Base-by-base conservation (phyloP, 1,284 basidiomycete species). In the Earliella scabrosa region DNA sequence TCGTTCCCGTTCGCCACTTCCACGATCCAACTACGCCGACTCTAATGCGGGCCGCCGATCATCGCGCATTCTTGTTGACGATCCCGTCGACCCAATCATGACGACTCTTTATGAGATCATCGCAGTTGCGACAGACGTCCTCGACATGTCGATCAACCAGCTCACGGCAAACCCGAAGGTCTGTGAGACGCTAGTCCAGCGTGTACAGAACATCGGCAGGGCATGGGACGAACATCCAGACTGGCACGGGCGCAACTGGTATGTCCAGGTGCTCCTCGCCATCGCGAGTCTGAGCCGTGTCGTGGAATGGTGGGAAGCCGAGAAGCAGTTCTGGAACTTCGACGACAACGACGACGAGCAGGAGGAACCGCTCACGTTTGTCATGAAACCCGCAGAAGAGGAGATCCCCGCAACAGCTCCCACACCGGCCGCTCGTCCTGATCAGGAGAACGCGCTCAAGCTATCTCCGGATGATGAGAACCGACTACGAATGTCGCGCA, bases 231-330 rank as follows among this genome's bases (percentile, higher is more conserved):
- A 96, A 53, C 92, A 98, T 73, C 92, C 95, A 10, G 95, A 98
- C 69, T 98, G 97, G 94, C 95, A 97, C 54, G 96, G 97, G 13
- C 85, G 97, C 52, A 94, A 92, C 56, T 99, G 97, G 97, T 99
- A 98, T 73, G 96, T 98, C 56, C 95, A 97, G 71, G 88, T 97
- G 23, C 81, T 98, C 8, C 87, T 99, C 50, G 96, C 97, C n/a
- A 90, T 99, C 46, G 97, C 97, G 39, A 93, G 92, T 65, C 86
- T 99, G 57, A 93, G 90, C 71, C 91, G 97, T 54, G 97, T 99
- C 26, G 88, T 98, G 56, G 97, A 99, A 69, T 99, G 97, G 97
- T 99, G 97, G 97, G 95, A 98, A 72, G 97, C 97, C n/a, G 97
- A 99, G 77, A 97, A 97, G 69, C 94, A 96, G 61, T 99, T 99